These are phyloP conservation scores for Symbiodinium pilosum DNA, from an alignment of 73 alveolate species.

Conservation along the genomic window DNA sequence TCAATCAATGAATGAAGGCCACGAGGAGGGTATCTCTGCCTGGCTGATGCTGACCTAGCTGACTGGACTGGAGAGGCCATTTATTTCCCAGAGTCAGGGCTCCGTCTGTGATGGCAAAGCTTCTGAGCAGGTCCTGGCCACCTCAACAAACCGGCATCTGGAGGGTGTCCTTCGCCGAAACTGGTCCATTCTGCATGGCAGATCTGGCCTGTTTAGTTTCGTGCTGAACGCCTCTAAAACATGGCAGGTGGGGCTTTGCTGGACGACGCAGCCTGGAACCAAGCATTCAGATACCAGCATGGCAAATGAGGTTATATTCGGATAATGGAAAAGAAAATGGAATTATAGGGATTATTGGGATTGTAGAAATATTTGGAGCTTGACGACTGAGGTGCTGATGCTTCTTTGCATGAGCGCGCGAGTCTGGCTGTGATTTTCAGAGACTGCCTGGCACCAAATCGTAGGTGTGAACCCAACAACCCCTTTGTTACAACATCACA, in stretches of 20 bases:
- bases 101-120: background rate
- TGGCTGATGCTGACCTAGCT: constrained; percentile 73
- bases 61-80: constrained; percentile 82
- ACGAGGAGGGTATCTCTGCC: constrained; percentile 64
- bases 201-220: too few species aligned
- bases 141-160: constrained; percentile 49
- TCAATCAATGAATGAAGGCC: too few species aligned
- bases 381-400: background rate
- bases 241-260: constrained; percentile 13
- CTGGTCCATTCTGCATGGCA: background rate
- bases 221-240: too few species aligned
- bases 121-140: constrained; percentile 31
- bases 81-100: too few species aligned
- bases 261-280: background rate
- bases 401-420: background rate
- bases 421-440: background rate
- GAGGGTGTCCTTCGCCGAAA: constrained; percentile 86
- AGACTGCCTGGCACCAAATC: too few species aligned
- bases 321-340: too few species aligned
- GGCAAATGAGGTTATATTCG: background rate
- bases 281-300: too few species aligned
- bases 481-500: too few species aligned
- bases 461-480: too few species aligned
- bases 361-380: too few species aligned
- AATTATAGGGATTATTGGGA: too few species aligned